Evolutionary conservation across 345 rosid genomes (phyloP), one percentile per base, ranked within the genome.

Genomic region (Noccaea caerulescens): DNA sequence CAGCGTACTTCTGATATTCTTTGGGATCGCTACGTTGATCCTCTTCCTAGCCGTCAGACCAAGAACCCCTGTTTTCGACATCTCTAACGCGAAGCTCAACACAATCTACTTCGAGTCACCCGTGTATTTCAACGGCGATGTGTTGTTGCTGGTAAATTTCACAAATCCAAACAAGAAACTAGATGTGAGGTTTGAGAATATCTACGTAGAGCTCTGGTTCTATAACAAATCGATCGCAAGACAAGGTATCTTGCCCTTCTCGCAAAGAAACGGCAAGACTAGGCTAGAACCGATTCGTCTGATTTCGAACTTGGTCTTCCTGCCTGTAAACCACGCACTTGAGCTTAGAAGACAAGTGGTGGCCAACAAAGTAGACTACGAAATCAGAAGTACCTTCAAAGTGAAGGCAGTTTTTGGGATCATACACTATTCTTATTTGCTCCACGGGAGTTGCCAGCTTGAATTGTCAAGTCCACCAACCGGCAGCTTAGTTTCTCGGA

Each of bases 131-230:
- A 93, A 89, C 0, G 95, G 96, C 2, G 91, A 93, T 50, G 67
- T 93, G 62, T 75, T 82, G 70, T 75, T 90, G 73, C 79, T 83
- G 2, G 85, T 84, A 11, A 89, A 89, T 44, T 87, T 91, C 72
- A 82, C 96, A 65, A 93, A 93, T 72, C 96, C 93, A 9, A 91
- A 91, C 71, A 73, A 72, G 72, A 91, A 87, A 76, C 76, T 91
- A 10, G 80, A 81, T 38, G 77, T 86, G 39, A 86, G 83, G 68
- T 91, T 88, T 33, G 94, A 89, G 82, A 62, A 79, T 54, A 66
- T 81, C 38, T 72, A 71, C 2, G 69, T 88, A 41, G 86, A 85
- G 76, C 95, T 93, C 68, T 93, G 80, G 77, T 93, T 93, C 58
- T 73, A 56, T 1, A 68, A 91, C 83, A 85, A 76, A 65, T 72